Conservation (phyloP, 2,329 filamentous ascomycete species). For the Mycosphaerella sp. region DNA sequence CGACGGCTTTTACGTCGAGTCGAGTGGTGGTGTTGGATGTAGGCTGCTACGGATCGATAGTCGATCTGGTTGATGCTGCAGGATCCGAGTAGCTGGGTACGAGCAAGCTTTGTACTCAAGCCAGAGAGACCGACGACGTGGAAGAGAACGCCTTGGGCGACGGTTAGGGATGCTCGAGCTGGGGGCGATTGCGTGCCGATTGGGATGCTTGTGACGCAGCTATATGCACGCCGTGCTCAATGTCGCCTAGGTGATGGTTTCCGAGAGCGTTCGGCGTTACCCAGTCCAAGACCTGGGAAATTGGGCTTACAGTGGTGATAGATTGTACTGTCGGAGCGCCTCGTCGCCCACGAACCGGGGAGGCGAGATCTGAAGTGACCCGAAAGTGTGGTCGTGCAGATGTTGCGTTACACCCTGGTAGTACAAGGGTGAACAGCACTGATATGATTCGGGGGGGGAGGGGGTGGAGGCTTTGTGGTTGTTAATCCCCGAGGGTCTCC, state of each 20-base stretch:
- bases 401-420: conserved; percentile 39
- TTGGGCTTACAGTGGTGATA: conserved; percentile 34
- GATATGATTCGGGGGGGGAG: conserved; percentile 14
- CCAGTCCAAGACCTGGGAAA: conserved; percentile 33
- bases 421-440: conserved; percentile 28
- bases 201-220: conserved; percentile 36
- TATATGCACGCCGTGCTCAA: conserved; percentile 41
- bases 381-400: conserved; percentile 45
- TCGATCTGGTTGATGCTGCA: conserved; percentile 26
- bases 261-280: conserved; percentile 36
- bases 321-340: conserved; percentile 31
- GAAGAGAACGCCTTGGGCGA: conserved; percentile 24
- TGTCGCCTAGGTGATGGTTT: conserved; percentile 39
- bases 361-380: conserved; percentile 37
- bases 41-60: conserved; percentile 16
- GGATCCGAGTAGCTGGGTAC: conserved; percentile 30
- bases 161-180: conserved; percentile 21
- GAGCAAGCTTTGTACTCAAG: conserved; percentile 35
- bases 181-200: conserved; percentile 22
- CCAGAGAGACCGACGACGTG: conserved; percentile 28
- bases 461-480: conserved; percentile 30
- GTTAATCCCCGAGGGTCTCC: conserved; percentile 32
- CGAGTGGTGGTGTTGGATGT: not conserved
- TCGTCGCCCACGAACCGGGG: conserved; percentile 34
- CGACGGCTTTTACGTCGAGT: conserved; percentile 17